These are phyloP conservation scores for Suhomyces tanzawaensis DNA, from an alignment of 805 yeast species.

Conservation along the genomic window DNA sequence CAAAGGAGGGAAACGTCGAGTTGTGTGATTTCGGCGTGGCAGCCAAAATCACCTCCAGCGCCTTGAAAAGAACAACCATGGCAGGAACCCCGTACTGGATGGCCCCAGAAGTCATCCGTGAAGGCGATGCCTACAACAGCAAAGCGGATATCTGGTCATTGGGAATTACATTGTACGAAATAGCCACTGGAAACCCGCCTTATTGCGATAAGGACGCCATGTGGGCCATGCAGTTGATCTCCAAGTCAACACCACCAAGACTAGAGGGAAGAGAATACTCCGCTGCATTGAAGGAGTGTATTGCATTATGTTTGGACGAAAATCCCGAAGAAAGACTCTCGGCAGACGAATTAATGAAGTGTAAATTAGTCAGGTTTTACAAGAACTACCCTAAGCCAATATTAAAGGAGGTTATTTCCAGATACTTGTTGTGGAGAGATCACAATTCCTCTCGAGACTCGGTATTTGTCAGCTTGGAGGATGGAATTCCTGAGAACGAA, in stretches of 20 bases:
- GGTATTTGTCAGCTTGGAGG: slow-evolving; percentile 30
- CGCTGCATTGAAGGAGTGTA: slow-evolving; percentile 72
- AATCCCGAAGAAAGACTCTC: slow-evolving; percentile 83
- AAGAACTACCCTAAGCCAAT: slow-evolving; percentile 57
- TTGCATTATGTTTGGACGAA: slow-evolving; percentile 91
- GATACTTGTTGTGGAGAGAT: slow-evolving; percentile 76
- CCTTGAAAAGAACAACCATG: slow-evolving; percentile 84
- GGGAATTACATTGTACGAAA: slow-evolving; percentile 91
- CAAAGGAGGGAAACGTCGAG: slow-evolving; percentile 85
- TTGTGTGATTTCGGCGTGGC: slow-evolving; percentile 99
- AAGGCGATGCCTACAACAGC: slow-evolving; percentile 81
- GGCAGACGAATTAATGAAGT: slow-evolving; percentile 79
- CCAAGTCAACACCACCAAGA: slow-evolving; percentile 92
- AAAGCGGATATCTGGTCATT: slow-evolving; percentile 97
- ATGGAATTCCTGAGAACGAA: slow-evolving; percentile 4
- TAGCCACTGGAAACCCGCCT: slow-evolving; percentile 97
- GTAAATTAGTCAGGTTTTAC: slow-evolving; percentile 67
- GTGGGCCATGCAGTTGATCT: slow-evolving; percentile 91
- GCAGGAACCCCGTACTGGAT: slow-evolving; percentile 98
- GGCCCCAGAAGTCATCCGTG: slow-evolving; percentile 98
- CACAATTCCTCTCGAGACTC: slow-evolving; percentile 55
- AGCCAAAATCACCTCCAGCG: slow-evolving; percentile 77
- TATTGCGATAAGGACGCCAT: slow-evolving; percentile 92
- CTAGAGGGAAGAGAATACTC: slow-evolving; percentile 87
- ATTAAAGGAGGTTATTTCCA: slow-evolving; percentile 70